Evolutionary conservation across 352 stramenopile species (phyloP).

Genomic region (Phytophthora cactorum): DNA sequence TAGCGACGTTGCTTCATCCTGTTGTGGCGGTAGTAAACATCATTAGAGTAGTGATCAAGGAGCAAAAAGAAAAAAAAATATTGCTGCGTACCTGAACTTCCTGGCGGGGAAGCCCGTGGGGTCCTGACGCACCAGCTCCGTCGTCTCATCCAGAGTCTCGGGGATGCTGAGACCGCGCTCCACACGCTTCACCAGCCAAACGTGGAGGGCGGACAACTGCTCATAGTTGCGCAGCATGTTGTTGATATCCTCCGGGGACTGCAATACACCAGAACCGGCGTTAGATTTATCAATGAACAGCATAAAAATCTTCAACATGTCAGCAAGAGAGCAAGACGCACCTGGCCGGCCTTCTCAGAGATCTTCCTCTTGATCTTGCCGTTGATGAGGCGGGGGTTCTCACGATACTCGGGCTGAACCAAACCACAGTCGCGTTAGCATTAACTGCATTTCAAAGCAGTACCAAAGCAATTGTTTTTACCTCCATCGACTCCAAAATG

Average conservation of each 20-base stretch:
- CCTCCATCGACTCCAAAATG: conserved; percentile 82
- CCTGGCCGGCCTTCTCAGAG: conserved; percentile 80
- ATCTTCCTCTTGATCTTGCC: conserved; percentile 88
- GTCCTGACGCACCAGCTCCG: conserved; percentile 80
- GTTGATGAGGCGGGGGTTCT: conserved; percentile 81
- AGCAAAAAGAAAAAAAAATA: background rate
- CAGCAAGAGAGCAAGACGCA: conserved; percentile 34
- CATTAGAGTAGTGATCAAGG: conserved; percentile 10
- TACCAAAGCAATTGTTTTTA: conserved; percentile 17
- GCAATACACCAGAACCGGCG: background rate
- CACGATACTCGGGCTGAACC: conserved; percentile 59
- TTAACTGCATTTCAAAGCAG: background rate
- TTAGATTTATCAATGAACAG: background rate
- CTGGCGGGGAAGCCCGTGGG: conserved; percentile 87
- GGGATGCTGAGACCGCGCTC: conserved; percentile 77
- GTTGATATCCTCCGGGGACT: conserved; percentile 88
- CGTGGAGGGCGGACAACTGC: conserved; percentile 72
- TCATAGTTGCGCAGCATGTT: conserved; percentile 88
- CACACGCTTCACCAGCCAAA: conserved; percentile 85
- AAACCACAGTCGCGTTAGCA: background rate
- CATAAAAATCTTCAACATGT: background rate
- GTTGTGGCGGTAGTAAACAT: background rate
- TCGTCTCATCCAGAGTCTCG: conserved; percentile 80
- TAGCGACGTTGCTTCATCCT: conserved; percentile 81
- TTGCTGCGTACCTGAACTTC: conserved; percentile 70